These are phyloP conservation scores for Trifolium fragiferum DNA, from an alignment of 306 rosid species.

Conservation along the genomic window DNA sequence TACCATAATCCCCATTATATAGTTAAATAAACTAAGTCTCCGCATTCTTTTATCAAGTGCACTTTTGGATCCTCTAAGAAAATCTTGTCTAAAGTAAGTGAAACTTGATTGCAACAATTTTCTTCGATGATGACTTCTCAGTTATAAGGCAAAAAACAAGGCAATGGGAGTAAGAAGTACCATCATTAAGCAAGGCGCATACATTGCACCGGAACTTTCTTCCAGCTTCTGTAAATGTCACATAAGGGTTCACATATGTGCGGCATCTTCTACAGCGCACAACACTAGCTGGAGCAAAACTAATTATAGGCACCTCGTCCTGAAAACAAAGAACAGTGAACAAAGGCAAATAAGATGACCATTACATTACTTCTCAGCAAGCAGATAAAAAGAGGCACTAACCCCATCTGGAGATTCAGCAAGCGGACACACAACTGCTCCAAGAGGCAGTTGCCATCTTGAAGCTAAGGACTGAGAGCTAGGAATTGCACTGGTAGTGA, in stretches of 20 bases:
- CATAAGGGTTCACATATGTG: slow-evolving; percentile 88
- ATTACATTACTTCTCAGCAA: slow-evolving; percentile 28
- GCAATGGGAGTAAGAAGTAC: slow-evolving; percentile 54
- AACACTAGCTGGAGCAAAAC: slow-evolving; percentile 78
- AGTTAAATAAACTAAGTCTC: slow-evolving; percentile 31
- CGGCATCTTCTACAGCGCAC: slow-evolving; percentile 99
- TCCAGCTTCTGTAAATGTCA: slow-evolving; percentile 93
- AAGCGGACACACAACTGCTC: slow-evolving; percentile 98
- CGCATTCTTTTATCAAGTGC: slow-evolving; percentile 1
- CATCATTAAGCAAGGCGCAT: slow-evolving; percentile 91
- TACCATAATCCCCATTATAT: slow-evolving; percentile 8
- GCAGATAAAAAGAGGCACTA: slow-evolving; percentile 46
- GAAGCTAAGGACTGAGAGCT: slow-evolving; percentile 94
- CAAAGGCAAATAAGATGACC: slow-evolving; percentile 26
- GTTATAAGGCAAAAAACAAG: slow-evolving; percentile 30
- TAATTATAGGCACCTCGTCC: slow-evolving; percentile 96
- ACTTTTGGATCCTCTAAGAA: slow-evolving; percentile 31
- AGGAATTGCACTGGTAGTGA: slow-evolving; percentile 87
- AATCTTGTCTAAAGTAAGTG: not conserved
- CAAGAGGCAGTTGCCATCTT: slow-evolving; percentile 99
- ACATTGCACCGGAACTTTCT: slow-evolving; percentile 97
- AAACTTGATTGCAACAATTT: slow-evolving; percentile 20
- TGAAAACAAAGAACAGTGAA: slow-evolving; percentile 44
- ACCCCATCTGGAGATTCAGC: slow-evolving; percentile 95
- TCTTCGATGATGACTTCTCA: slow-evolving; percentile 10